Conservation (phyloP, 2,329 filamentous ascomycete species). For the Aureobasidium subglaciale region DNA sequence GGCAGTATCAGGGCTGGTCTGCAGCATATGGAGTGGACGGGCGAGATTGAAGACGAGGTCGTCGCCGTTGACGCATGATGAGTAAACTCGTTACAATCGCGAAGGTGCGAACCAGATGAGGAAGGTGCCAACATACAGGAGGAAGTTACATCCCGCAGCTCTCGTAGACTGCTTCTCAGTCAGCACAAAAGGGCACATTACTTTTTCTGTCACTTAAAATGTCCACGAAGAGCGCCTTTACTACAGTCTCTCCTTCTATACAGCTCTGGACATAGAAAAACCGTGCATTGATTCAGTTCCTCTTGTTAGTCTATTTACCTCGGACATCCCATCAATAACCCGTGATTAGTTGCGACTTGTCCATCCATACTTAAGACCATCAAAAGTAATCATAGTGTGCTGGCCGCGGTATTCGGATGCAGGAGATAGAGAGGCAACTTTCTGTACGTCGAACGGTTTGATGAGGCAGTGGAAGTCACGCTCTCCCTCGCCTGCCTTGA, state of each 20-base stretch:
- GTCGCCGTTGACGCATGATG: background rate
- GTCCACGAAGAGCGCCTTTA: background rate
- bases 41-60: background rate
- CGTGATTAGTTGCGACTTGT: background rate
- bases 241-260: background rate
- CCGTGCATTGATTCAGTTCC: background rate
- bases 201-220: background rate
- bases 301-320: too few species aligned
- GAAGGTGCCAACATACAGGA: background rate
- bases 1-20: background rate
- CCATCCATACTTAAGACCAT: background rate
- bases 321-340: too few species aligned
- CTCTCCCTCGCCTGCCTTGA: background rate
- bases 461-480: background rate
- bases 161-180: background rate
- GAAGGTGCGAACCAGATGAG: too few species aligned
- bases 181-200: background rate
- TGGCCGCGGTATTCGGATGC: background rate
- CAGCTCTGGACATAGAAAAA: background rate
- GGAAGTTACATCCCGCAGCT: background rate
- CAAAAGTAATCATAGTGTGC: background rate
- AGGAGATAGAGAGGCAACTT: background rate
- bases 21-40: background rate
- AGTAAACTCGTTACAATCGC: too few species aligned
- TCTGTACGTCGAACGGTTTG: background rate